A percentile compares a stretch with the other conserved stretches of the same genome.
Conservation (phyloP, 192 early-diverging fungal genomes). For the Neocallimastix lanati region DNA sequence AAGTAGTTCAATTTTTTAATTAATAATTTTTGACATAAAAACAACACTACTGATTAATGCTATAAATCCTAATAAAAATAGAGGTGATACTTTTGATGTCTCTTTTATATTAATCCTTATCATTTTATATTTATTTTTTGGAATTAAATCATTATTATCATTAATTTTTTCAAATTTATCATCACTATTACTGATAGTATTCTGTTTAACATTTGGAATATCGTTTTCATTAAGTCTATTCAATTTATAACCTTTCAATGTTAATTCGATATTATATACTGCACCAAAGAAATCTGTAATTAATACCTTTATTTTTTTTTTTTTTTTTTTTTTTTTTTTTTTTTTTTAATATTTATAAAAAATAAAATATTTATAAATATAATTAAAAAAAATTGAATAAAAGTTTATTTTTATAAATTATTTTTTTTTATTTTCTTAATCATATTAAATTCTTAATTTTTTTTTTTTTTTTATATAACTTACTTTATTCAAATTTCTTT, state of each 20-base stretch:
- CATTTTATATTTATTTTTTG: neutral
- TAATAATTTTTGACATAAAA: neutral
- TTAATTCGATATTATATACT: neutral
- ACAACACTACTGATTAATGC: neutral
- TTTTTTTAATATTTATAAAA: too few relatives aligned
- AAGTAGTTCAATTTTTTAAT: too few relatives aligned
- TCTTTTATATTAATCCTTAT: neutral
- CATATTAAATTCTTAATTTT: too few relatives aligned
- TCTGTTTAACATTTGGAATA: neutral
- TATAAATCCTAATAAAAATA: neutral
- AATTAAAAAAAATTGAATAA: too few relatives aligned
- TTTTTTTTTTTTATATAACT: neutral
- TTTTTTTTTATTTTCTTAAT: too few relatives aligned
- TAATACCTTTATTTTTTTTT: neutral
- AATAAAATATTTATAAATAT: too few relatives aligned
- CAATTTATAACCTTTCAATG: neutral
- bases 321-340: too few relatives aligned
- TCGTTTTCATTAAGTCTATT: neutral
- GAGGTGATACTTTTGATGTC: neutral
- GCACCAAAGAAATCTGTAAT: neutral
- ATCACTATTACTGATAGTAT: neutral
- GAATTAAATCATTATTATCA: neutral
- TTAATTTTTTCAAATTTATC: neutral
- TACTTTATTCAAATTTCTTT: slow-evolving; percentile 59
- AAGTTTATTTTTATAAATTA: too few relatives aligned